These are phyloP conservation scores for Mycocentrospora acerina DNA, from an alignment of 2,329 filamentous ascomycete genomes.

Conservation along the genomic window DNA sequence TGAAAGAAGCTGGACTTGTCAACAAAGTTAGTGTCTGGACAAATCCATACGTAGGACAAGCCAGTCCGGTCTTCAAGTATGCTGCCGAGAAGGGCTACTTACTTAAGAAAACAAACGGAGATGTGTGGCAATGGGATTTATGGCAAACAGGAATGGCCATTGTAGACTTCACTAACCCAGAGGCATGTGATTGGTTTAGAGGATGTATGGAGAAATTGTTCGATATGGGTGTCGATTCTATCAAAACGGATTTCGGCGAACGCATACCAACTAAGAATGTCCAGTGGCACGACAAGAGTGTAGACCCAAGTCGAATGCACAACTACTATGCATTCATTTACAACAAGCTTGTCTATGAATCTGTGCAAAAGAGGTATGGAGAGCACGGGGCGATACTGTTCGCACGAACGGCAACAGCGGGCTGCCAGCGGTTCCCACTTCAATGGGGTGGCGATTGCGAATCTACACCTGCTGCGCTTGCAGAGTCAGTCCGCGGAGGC, in stretches of 20 bases:
- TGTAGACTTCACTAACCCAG: conserved; percentile 73
- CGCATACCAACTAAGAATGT: conserved; percentile 67
- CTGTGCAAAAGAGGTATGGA: conserved; percentile 57
- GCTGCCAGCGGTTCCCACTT: conserved; percentile 66
- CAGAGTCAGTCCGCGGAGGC: conserved; percentile 68
- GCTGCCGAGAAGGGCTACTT: conserved; percentile 68
- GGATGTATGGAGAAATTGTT: conserved; percentile 64
- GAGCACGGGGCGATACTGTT: conserved; percentile 63
- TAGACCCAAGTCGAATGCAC: conserved; percentile 70
- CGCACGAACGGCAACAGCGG: conserved; percentile 66
- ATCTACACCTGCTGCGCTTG: conserved; percentile 71
- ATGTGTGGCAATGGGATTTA: conserved; percentile 74
- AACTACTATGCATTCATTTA: conserved; percentile 76
- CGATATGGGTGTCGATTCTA: conserved; percentile 67
- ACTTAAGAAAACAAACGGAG: conserved; percentile 67
- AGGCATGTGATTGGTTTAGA: conserved; percentile 65
- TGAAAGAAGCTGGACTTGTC: conserved; percentile 62
- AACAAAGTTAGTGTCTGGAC: conserved; percentile 73
- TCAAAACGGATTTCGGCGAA: conserved; percentile 78
- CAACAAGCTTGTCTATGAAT: conserved; percentile 69
- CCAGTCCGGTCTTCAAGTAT: conserved; percentile 65
- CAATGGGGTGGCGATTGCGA: conserved; percentile 75
- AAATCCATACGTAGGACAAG: conserved; percentile 72
- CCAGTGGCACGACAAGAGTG: conserved; percentile 61
- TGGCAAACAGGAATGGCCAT: conserved; percentile 79